A percentile compares a stretch with the other conserved stretches of the same genome.
phyloP scores from a whole-genome alignment of 768 basidiomycete species.

The Serendipita sp. region DNA sequence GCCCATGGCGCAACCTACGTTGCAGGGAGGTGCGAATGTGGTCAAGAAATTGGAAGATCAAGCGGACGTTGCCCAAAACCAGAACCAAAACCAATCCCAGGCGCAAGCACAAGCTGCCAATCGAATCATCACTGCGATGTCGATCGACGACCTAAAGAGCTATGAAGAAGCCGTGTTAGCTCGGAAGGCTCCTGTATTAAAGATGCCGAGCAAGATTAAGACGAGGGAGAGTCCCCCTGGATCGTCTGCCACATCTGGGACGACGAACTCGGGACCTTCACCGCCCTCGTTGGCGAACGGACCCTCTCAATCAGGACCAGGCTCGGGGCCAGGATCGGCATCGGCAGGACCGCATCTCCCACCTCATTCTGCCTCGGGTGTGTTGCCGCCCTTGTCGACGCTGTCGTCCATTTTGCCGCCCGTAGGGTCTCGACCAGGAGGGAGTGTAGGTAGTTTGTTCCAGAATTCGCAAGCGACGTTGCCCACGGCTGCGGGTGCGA shows the following conservation, averaged over 20 bases:
- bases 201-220: constrained; percentile 30
- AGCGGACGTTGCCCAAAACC: background rate
- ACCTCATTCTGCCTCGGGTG: background rate
- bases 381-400: constrained; percentile 4
- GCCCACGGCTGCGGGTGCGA: constrained; percentile 22
- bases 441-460: background rate
- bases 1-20: background rate
- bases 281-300: background rate
- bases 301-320: background rate
- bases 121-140: background rate
- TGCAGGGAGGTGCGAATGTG: constrained; percentile 2
- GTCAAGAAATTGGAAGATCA: constrained; percentile 2
- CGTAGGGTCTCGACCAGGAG: background rate
- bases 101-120: background rate
- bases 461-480: constrained; percentile 17
- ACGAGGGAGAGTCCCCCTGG: constrained; percentile 21
- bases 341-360: background rate
- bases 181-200: constrained; percentile 38
- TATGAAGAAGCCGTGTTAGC: constrained; percentile 68
- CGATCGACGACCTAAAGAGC: constrained; percentile 44
- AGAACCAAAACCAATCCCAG: background rate
- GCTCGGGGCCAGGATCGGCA: background rate
- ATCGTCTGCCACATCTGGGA: background rate
- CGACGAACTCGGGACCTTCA: background rate
- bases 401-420: constrained; percentile 23